phyloP scores from a whole-genome alignment of 768 basidiomycete genomes.

The Tulasnella sp. region DNA sequence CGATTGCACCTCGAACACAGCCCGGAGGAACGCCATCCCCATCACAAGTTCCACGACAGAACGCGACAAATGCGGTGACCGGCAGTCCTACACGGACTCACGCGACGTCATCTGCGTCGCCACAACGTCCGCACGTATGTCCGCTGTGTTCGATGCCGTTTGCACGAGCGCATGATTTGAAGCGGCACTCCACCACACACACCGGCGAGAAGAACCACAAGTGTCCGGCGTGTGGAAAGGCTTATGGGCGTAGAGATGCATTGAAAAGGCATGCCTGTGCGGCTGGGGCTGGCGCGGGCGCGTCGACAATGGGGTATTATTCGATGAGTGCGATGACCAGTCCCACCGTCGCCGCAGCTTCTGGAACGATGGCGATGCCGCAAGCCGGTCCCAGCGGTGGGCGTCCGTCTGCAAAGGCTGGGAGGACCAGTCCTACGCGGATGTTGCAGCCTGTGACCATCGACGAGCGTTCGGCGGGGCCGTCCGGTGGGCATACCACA shows the following conservation, averaged over 20 bases:
- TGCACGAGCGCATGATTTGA: slow-evolving; percentile 13
- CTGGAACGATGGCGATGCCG: not conserved
- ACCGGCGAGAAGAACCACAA: slow-evolving; percentile 11
- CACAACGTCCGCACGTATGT: slow-evolving; percentile 6
- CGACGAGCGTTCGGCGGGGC: not conserved
- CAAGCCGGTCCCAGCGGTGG: not conserved
- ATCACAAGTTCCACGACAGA: not conserved
- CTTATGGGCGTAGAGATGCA: slow-evolving; percentile 12
- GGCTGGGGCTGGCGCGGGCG: not conserved
- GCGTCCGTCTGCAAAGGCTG: not conserved
- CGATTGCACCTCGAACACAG: not conserved
- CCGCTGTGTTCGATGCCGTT: slow-evolving; percentile 10
- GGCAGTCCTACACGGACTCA: not conserved
- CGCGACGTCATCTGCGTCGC: not conserved
- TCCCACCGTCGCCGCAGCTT: not conserved
- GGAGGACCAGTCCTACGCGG: not conserved
- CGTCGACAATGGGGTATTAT: not conserved
- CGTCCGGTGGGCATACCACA: not conserved
- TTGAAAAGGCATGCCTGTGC: slow-evolving; percentile 13
- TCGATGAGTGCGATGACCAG: not conserved
- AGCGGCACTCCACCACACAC: slow-evolving; percentile 9
- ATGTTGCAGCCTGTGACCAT: not conserved
- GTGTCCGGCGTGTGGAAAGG: slow-evolving; percentile 1
- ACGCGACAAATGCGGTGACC: not conserved
- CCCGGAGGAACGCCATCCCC: not conserved